Base-by-base conservation (phyloP, 1,284 basidiomycete genomes). In the Ceratobasidium sp. region DNA sequence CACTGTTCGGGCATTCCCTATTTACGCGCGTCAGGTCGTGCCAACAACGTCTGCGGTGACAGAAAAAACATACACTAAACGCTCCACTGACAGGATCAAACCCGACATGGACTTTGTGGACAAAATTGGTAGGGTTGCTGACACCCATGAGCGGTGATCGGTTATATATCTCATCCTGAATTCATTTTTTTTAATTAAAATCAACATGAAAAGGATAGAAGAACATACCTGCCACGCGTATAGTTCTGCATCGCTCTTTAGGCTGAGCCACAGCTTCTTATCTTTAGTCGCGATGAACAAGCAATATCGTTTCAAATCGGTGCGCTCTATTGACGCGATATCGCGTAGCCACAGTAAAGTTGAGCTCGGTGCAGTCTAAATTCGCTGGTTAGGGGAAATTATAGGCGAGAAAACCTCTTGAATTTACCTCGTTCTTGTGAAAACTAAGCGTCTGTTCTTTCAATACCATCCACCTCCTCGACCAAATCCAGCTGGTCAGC, bases 91-190 rank as follows among this genome's bases (percentile, higher is more conserved):
- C 86, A 0, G 96, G 94, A 81, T 99, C 97, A 78, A 97, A 98
- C 5, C 96, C 96, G 74, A 99, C 97, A 80, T 99, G 97, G 1
- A 98, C 95, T 80, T 97, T 94, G 83, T 98, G 97, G 0, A 97
- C 94, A 79, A 98, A 98, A 82, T 99, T 96, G 18, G 95, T 98
- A 0, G 97, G 97, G 76, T 92, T 92, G 78, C 92, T 92, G 26
- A 97, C 93, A 45, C 96, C 95, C 89, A 95, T 93, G 58, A 97
- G 85, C 0, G 96, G 95, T 76, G 93, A 94, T 67, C 96, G 88
- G 6, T 89, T 89, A 81, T 98, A 98, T 74, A 99, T 92, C 78
- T 97, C 96, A 79, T 99, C 96, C 83, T 69, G 8, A 18, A 14
- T 6, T 6, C 36, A 14, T 39, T 39, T 39, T 39, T 39, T 39